phyloP scores from a whole-genome alignment of 2,329 filamentous ascomycete species.

The Xylaria sp. region DNA sequence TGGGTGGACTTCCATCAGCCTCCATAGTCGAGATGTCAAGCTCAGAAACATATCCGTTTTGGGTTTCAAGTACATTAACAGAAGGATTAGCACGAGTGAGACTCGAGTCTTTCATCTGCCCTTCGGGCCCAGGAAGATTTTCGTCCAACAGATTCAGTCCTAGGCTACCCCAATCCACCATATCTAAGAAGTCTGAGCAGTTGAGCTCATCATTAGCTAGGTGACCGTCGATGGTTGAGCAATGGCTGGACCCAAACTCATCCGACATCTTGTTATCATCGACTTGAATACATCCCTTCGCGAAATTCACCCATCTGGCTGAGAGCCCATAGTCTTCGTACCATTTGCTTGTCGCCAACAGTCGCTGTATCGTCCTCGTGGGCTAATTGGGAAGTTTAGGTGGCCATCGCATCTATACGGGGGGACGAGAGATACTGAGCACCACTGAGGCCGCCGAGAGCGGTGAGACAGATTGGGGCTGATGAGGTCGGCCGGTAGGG shows the following conservation, averaged over 20 bases:
- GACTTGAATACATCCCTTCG: not conserved
- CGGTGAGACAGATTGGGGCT: conserved; percentile 9
- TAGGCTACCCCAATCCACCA: conserved; percentile 10
- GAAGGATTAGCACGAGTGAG: not conserved
- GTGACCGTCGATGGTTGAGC: not conserved
- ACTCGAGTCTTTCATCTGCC: not conserved
- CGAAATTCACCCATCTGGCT: not conserved
- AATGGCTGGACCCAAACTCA: not conserved
- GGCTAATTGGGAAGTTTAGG: not conserved
- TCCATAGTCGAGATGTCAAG: conserved; percentile 12
- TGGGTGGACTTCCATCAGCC: not conserved
- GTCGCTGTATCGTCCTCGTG: not conserved
- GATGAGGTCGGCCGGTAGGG: conserved; percentile 17
- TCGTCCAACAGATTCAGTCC: not conserved
- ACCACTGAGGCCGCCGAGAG: conserved; percentile 1
- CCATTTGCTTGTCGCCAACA: not conserved
- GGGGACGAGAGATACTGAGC: not conserved
- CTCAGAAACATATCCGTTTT: conserved; percentile 10
- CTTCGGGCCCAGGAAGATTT: not conserved
- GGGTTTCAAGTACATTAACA: conserved; percentile 7
- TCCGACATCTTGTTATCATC: conserved; percentile 4
- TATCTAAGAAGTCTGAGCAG: conserved; percentile 5
- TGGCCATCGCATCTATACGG: not conserved
- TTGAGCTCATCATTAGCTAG: not conserved
- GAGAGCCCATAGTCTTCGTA: not conserved